Base-by-base conservation (phyloP, 2,329 filamentous ascomycete genomes). In the Stylonectria norvegica region DNA sequence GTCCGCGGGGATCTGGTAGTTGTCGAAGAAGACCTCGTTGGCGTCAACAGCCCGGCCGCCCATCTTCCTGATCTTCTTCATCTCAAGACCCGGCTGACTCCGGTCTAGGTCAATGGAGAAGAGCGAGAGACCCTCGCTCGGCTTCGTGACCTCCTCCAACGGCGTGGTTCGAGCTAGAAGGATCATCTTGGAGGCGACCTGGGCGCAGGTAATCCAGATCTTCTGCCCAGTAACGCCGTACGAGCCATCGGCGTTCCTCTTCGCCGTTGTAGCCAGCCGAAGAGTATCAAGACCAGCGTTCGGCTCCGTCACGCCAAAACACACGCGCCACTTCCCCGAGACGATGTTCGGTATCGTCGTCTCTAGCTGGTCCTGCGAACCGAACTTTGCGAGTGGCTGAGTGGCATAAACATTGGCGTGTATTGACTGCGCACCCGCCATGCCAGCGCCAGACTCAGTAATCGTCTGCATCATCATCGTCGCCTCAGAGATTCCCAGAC, bases 381-480 rank as follows among this genome's bases (percentile, higher is more conserved):
- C 86, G 50, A 90, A 91, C 52, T 76, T 83, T 2, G 85, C 83
- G 3, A 93, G 71, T 25, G 79, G 78, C 58, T 90, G 86, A 0
- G 86, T 90, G 3, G 83, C 84, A 56, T 88, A 89, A 9, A 89
- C 81, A 45, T 83, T 83, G 34, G 75, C 77, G 56, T 82, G 78
- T 23, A 82, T 76, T 2, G 75, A 72, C 53, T 82, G 77, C 1
- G 79, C 78, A 1, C 79, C 79, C 0, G 85, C 85, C 71, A 93
- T 89, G 4, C 87, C 87, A 4, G 87, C 88, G 0, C 88, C 87
- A 2, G 79, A 83, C 65, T 89, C 84, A 1, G 83, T 71, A 41
- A 90, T 86, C 2, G 86, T 86, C 55, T 94, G 87, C 71, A 93
- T 76, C 86, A 93, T 91, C 76, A 91, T 86, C 0, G 83, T 87